These are phyloP conservation scores for Aschersonia sp. DNA, from an alignment of 2,329 filamentous ascomycete species.

Conservation along the genomic window DNA sequence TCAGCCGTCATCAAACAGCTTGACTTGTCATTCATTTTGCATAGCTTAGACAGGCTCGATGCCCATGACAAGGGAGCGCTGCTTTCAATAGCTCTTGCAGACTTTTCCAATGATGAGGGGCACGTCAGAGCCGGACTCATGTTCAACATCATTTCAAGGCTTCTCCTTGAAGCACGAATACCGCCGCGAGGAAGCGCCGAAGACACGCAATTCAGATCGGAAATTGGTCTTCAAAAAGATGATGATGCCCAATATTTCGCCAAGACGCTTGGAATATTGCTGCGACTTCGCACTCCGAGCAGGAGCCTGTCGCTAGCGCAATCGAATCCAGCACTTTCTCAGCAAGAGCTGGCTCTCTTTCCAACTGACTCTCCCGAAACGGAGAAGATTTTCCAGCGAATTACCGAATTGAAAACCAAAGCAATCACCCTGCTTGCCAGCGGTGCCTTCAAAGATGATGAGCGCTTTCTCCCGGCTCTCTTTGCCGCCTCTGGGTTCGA, in stretches of 20 bases:
- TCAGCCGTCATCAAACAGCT: slow-evolving; percentile 72
- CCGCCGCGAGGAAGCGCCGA: slow-evolving; percentile 69
- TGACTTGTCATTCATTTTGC: slow-evolving; percentile 78
- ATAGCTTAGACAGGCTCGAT: slow-evolving; percentile 46
- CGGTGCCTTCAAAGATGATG: slow-evolving; percentile 69
- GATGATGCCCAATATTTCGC: slow-evolving; percentile 64
- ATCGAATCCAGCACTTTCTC: slow-evolving; percentile 18
- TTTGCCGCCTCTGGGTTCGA: slow-evolving; percentile 76
- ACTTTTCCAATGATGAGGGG: slow-evolving; percentile 16
- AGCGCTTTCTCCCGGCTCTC: slow-evolving; percentile 72
- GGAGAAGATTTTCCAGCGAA: slow-evolving; percentile 36
- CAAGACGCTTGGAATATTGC: slow-evolving; percentile 60
- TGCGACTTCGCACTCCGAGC: slow-evolving; percentile 27
- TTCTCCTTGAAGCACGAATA: slow-evolving; percentile 56
- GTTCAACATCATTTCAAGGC: slow-evolving; percentile 70
- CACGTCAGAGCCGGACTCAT: slow-evolving; percentile 35
- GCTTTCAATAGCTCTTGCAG: slow-evolving; percentile 37
- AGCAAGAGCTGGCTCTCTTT: slow-evolving; percentile 15
- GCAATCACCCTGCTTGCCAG: slow-evolving; percentile 63
- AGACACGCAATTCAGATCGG: slow-evolving; percentile 51
- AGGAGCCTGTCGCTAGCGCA: slow-evolving; percentile 16
- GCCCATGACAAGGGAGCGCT: slow-evolving; percentile 53
- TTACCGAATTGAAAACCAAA: slow-evolving; percentile 36
- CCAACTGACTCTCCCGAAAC: slow-evolving; percentile 34
- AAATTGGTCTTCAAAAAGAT: slow-evolving; percentile 49